Percentiles rank a stretch among this genome's conserved stretches.
Evolutionary conservation across 179 eudicot species (phyloP).

Genomic region (Beta corolliflora): DNA sequence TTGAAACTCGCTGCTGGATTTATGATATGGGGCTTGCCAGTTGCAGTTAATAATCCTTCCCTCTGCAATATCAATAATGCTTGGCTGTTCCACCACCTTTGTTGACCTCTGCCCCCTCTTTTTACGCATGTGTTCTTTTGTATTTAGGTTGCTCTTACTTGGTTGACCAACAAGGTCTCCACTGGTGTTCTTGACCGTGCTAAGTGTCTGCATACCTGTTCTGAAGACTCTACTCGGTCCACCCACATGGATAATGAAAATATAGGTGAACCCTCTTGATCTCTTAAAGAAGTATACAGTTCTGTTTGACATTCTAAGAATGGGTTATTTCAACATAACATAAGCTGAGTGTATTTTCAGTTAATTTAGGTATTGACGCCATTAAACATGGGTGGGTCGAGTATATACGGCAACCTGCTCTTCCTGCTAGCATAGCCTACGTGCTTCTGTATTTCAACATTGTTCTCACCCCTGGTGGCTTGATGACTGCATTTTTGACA

Average conservation of each 20-base stretch:
- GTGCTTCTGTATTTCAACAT: slow-evolving; percentile 88
- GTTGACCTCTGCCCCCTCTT: slow-evolving; percentile 1
- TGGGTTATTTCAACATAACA: background rate
- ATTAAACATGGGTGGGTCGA: slow-evolving; percentile 90
- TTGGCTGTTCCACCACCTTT: background rate
- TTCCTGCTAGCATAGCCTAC: slow-evolving; percentile 95
- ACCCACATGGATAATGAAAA: slow-evolving; percentile 40
- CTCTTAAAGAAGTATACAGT: background rate
- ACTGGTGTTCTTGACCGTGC: slow-evolving; percentile 87
- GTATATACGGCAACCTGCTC: slow-evolving; percentile 91
- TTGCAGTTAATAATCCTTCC: slow-evolving; percentile 53
- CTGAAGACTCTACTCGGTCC: slow-evolving; percentile 37
- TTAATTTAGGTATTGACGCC: slow-evolving; percentile 58
- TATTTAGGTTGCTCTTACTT: slow-evolving; percentile 67
- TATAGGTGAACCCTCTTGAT: slow-evolving; percentile 45
- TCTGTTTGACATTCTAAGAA: background rate
- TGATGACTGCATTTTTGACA: slow-evolving; percentile 93
- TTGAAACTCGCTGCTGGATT: slow-evolving; percentile 80
- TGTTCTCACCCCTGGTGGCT: slow-evolving; percentile 90
- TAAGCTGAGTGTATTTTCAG: slow-evolving; percentile 34
- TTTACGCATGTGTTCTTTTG: background rate
- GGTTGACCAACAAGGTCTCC: slow-evolving; percentile 83
- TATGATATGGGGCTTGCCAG: slow-evolving; percentile 76
- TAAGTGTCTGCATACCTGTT: slow-evolving; percentile 56
- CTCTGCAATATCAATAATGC: slow-evolving; percentile 11